phyloP scores from a whole-genome alignment of 1,284 basidiomycete species.

The Caloboletus firmus region DNA sequence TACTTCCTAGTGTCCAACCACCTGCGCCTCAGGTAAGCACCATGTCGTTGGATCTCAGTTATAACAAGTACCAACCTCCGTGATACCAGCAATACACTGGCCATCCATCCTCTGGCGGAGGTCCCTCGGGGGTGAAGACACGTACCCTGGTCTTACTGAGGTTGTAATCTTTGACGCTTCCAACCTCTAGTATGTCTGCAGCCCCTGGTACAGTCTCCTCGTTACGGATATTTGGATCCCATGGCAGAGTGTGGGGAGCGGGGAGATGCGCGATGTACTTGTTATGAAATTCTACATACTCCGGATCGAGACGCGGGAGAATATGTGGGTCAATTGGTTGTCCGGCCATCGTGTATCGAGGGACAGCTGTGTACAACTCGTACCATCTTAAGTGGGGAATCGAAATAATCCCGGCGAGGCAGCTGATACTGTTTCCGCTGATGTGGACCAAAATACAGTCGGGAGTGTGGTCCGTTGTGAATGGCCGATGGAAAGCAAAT shows the following conservation, averaged over 20 bases:
- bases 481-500: neutral
- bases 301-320: conserved; percentile 46
- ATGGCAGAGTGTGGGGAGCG: conserved; percentile 42
- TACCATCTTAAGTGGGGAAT: conserved; percentile 19
- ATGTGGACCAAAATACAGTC: conserved; percentile 9
- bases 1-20: conserved; percentile 53
- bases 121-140: conserved; percentile 48
- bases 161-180: conserved; percentile 39
- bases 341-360: conserved; percentile 13
- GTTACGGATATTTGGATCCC: conserved; percentile 46
- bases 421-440: neutral
- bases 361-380: neutral
- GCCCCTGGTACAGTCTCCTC: conserved; percentile 43
- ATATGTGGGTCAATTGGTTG: conserved; percentile 45
- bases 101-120: conserved; percentile 41
- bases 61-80: conserved; percentile 37
- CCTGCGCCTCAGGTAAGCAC: conserved; percentile 30
- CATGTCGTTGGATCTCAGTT: neutral
- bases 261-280: conserved; percentile 38
- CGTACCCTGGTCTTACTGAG: conserved; percentile 42
- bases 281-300: conserved; percentile 51
- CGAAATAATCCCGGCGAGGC: neutral
- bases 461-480: conserved; percentile 8
- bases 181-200: conserved; percentile 44
- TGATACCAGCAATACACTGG: conserved; percentile 51